A percentile compares a stretch with the other conserved stretches of the same genome.
phyloP scores from a whole-genome alignment of 441 rosid genomes.

The Breynia disticha region DNA sequence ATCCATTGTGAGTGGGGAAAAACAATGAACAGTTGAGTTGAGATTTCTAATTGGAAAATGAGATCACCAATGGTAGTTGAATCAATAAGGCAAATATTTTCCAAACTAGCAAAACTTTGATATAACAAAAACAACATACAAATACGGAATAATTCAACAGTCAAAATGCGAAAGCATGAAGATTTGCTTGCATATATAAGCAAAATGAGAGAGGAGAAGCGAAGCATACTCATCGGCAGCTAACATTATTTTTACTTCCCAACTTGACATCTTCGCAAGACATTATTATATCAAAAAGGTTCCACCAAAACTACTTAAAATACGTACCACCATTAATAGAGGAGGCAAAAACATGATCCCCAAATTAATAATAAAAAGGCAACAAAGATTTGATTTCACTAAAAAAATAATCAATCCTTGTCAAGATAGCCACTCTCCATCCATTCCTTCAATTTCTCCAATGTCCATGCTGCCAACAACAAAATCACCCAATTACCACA shows the following conservation, averaged over 20 bases:
- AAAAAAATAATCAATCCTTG: conserved; percentile 68
- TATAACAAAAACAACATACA: too few relatives aligned
- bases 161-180: too few relatives aligned
- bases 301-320: too few relatives aligned
- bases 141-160: too few relatives aligned
- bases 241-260: conserved; percentile 23
- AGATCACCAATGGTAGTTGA: too few relatives aligned
- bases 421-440: conserved; percentile 84
- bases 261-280: conserved; percentile 9
- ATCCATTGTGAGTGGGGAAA: too few relatives aligned
- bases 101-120: too few relatives aligned
- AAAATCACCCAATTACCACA: conserved; percentile 14
- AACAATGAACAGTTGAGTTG: too few relatives aligned
- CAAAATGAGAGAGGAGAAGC: conserved; percentile 14
- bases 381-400: conserved; percentile 62
- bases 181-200: conserved; percentile 9
- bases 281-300: too few relatives aligned
- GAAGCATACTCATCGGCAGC: conserved; percentile 17
- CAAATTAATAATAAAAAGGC: conserved; percentile 8
- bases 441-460: conserved; percentile 80
- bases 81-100: too few relatives aligned
- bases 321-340: too few relatives aligned
- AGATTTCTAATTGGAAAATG: too few relatives aligned
- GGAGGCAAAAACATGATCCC: background rate
- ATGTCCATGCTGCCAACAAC: conserved; percentile 70